Conservation (phyloP, 2,329 filamentous ascomycete genomes). For the Monosporascus sp. region DNA sequence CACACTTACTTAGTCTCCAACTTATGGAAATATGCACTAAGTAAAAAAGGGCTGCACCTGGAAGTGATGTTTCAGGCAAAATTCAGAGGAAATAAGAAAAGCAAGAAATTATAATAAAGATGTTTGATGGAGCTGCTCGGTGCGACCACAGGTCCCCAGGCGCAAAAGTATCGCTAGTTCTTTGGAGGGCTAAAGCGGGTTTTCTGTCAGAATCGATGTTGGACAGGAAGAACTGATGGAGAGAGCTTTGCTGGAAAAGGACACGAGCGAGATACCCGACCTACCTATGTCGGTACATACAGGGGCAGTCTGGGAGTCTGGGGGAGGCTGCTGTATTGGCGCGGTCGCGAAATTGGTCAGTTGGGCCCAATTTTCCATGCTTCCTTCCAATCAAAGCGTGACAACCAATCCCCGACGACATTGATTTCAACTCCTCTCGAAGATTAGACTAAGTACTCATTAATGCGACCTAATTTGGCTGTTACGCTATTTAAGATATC, state of each 20-base stretch:
- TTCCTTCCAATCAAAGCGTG: conserved; percentile 1
- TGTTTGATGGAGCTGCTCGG: background rate
- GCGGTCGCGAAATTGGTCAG: conserved; percentile 6
- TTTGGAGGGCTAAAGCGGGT: conserved; percentile 1
- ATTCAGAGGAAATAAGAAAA: background rate
- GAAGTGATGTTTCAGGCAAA: background rate
- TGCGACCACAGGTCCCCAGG: too few species aligned
- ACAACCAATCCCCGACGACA: background rate
- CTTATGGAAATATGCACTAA: background rate
- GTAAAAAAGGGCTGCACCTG: background rate
- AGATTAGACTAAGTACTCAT: background rate
- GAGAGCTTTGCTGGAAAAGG: background rate
- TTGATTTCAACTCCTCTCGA: background rate
- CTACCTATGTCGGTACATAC: background rate
- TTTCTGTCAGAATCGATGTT: conserved; percentile 1
- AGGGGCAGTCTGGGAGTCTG: conserved; percentile 6
- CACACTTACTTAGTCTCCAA: background rate
- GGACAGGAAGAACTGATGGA: background rate
- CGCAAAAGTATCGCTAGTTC: too few species aligned
- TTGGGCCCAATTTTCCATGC: conserved; percentile 4
- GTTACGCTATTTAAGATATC: background rate
- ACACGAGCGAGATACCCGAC: background rate
- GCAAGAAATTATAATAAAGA: background rate
- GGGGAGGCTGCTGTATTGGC: conserved; percentile 16
- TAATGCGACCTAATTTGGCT: background rate